Evolutionary conservation across 108 stramenopile species (phyloP), one percentile per base, ranked within the genome.

Genomic region (Skeletonema costatum): DNA sequence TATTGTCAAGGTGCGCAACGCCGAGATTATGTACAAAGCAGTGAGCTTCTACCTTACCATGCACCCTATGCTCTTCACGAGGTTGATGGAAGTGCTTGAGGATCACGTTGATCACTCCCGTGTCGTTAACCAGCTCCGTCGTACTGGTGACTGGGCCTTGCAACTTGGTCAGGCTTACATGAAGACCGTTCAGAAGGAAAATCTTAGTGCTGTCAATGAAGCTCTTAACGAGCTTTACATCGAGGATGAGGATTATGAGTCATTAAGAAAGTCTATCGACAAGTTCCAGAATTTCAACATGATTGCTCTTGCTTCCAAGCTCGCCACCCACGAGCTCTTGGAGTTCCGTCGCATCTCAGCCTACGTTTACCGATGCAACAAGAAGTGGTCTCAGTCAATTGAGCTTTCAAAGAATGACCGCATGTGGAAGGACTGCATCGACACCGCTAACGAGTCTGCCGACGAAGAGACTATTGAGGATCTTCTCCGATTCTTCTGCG

Each of bases 371-470:
- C 89, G 97, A 81, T 90, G 92, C 85, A 99, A 99, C 90, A 97
- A 97, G 84, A 94, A 99, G 67, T 99, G 93, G 89, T 87, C 87
- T 67, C 95, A 98, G 65, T 96, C 94, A 19, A 97, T 99, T 61
- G 92, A 89, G 9, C 92, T 99, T 38, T 97, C 97, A 42, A 99
- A 99, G 96, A 90, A 90, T 64, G 98, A 98, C 78, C 93, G 91
- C 53, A 98, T 99, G 98, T 99, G 96, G 96, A 98, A 99, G 89
- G 99, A 99, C 67, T 98, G 98, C 74, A 99, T 99, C 80, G 98
- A 99, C 69, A 98, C 98, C 32, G 98, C 98, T 63, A 97, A 98
- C 44, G 95, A 95, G 77, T 97, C 97, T n/a, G 86, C 86, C 25
- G 94, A 96, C 71, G 69, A 81, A 16, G 96, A 96, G 46, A 93